Conservation (phyloP, 2,329 filamentous ascomycete species). For the Neofusicoccum sp. region DNA sequence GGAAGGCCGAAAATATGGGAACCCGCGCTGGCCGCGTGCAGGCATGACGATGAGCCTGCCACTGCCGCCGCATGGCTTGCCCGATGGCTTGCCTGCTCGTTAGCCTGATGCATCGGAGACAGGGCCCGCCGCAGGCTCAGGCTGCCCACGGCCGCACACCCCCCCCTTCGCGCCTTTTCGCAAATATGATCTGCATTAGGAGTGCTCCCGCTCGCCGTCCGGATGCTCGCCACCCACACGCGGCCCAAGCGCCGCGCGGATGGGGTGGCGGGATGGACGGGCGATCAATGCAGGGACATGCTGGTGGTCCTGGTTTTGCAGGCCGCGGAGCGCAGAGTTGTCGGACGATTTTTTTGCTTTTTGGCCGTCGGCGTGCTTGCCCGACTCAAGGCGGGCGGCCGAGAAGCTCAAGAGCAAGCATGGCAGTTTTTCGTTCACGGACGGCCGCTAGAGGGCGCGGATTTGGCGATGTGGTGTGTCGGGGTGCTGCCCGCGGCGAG, state of each 20-base stretch:
- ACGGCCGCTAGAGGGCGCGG: background rate
- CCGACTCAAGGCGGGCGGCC: background rate
- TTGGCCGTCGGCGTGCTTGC: background rate
- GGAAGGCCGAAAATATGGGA: background rate
- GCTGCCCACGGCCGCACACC: background rate
- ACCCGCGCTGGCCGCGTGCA: constrained; percentile 5
- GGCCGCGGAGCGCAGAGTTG: background rate
- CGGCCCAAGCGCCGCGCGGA: constrained; percentile 10
- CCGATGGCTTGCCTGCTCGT: background rate
- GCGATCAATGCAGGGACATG: constrained; percentile 19
- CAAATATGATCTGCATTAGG: constrained; percentile 15
- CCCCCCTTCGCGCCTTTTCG: background rate
- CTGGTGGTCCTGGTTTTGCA: constrained; percentile 9
- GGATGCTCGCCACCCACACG: constrained; percentile 15
- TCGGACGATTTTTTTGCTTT: constrained; percentile 14
- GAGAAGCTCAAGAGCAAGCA: background rate
- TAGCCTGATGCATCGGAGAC: background rate
- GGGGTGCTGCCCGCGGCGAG: background rate
- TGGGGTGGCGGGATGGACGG: constrained; percentile 17
- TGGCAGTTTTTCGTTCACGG: background rate
- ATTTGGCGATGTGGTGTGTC: constrained; percentile 3
- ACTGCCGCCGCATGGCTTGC: background rate
- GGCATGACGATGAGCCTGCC: background rate
- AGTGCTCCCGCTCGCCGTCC: constrained; percentile 5
- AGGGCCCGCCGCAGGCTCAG: background rate